A percentile compares a stretch with the other conserved stretches of the same genome.
phyloP scores from a whole-genome alignment of 2,329 filamentous ascomycete species.

The Exophiala spinifera region DNA sequence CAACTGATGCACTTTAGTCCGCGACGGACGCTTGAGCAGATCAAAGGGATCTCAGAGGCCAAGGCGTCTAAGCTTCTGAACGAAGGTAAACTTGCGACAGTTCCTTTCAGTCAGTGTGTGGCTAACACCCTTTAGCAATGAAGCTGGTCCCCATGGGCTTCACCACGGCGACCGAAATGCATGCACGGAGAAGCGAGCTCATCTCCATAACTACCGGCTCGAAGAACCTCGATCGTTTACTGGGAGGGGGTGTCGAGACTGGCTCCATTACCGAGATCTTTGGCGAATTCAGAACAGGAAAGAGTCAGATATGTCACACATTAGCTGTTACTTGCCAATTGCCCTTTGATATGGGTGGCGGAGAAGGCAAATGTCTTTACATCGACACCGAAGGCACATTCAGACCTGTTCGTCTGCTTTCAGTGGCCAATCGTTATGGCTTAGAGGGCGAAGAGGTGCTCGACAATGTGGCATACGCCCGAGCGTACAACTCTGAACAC shows the following conservation, averaged over 20 bases:
- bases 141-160: constrained; percentile 99
- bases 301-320: constrained; percentile 97
- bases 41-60: constrained; percentile 96
- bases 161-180: constrained; percentile 98
- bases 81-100: constrained; percentile 64
- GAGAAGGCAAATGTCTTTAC: constrained; percentile 96
- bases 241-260: constrained; percentile 93
- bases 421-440: constrained; percentile 91
- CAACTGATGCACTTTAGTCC: constrained; percentile 46
- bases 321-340: constrained; percentile 97
- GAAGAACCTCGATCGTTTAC: constrained; percentile 90
- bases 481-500: constrained; percentile 97
- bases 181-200: constrained; percentile 89
- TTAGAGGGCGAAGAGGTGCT: constrained; percentile 95
- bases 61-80: constrained; percentile 88
- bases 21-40: constrained; percentile 77
- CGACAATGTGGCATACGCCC: constrained; percentile 96
- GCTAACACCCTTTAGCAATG: constrained; percentile 58
- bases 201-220: constrained; percentile 98
- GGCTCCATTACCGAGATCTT: constrained; percentile 98
- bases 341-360: constrained; percentile 97
- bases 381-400: constrained; percentile 99
- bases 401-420: constrained; percentile 81
- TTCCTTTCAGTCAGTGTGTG: constrained; percentile 11
- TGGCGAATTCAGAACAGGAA: constrained; percentile 95